Percentiles rank a stretch among this genome's conserved stretches.
phyloP scores from a whole-genome alignment of 495 filamentous ascomycete genomes.

The Aspergillus steynii region DNA sequence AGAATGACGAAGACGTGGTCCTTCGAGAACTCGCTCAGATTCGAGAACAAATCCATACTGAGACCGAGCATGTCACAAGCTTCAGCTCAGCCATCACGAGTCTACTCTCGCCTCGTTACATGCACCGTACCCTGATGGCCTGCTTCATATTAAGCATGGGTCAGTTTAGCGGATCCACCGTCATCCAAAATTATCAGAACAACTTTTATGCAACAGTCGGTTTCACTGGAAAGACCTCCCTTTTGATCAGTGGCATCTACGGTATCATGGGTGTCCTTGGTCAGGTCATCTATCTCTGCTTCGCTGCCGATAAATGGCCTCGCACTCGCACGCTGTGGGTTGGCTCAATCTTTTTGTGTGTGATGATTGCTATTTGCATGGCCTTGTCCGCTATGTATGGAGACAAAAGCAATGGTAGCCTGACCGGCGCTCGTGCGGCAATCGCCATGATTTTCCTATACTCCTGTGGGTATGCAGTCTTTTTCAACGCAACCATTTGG shows the following conservation, averaged over 20 bases:
- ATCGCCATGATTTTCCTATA: conserved; percentile 28
- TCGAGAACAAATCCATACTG: conserved; percentile 16
- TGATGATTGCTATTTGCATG: conserved; percentile 26
- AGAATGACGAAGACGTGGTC: conserved; percentile 9
- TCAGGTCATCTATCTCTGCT: conserved; percentile 22
- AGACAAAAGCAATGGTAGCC: conserved; percentile 2
- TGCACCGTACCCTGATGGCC: conserved; percentile 18
- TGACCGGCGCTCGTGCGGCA: conserved; percentile 18
- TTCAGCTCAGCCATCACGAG: conserved; percentile 8
- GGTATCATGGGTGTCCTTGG: conserved; percentile 24
- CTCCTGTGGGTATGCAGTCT: conserved; percentile 25
- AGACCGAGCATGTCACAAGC: conserved; percentile 8
- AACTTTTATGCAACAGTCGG: conserved; percentile 21
- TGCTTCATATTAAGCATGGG: conserved; percentile 23
- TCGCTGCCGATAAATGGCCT: conserved; percentile 21
- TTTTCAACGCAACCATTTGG: conserved; percentile 31
- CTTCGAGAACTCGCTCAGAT: conserved; percentile 18
- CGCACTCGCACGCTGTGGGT: conserved; percentile 22
- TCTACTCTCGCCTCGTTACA: conserved; percentile 11
- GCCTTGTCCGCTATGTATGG: conserved; percentile 19
- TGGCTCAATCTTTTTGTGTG: conserved; percentile 18
- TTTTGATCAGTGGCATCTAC: conserved; percentile 23
- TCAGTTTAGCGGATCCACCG: conserved; percentile 24
- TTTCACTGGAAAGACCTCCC: conserved; percentile 22
- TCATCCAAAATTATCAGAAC: conserved; percentile 24